Evolutionary conservation across 352 stramenopile species (phyloP), one percentile per base, ranked within the genome.

Genomic region (Globisporangium barbulae): DNA sequence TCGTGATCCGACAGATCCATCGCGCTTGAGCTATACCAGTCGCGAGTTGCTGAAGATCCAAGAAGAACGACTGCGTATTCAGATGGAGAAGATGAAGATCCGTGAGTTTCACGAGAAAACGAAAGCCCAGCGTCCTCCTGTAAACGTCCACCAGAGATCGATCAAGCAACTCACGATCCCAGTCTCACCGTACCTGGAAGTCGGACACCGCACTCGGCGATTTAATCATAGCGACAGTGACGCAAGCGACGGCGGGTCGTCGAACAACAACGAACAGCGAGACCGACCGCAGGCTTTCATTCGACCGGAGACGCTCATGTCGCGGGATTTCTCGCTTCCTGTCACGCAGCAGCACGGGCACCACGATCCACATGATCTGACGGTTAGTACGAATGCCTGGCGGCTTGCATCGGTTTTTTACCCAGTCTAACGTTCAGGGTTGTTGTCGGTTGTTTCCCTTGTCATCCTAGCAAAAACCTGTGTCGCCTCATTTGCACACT

Each of bases 111-210:
- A 93, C 54, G 85, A 89, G 59, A 81, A 83, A 31, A 85, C 76
- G 19, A 89, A 88, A 58, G 67, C 82, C 48, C 82, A 93, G 60
- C 76, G 81, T 31, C 72, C 82, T 25, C 77, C 82, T 3, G 69
- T 67, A 2, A 91, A 91, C 57, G 81, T 93, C 8, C 81, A 90
- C 54, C 81, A 91, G 70, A 76, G 85, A 28, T 91, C 82, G 10
- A 91, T 78, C 3, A 91, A 91, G 67, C 82, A 91, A 67, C 80
- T 93, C 31, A 93, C 85, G 50, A 80, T 93, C 22, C 85, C 85
- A 10, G 71, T 89, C 58, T 89, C 85, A 13, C 85, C 85, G 28
- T 76, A 82, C 52, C 74, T 93, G 35, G 62, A 80, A 28, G 80
- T 90, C 13, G 79, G 78, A n/a, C 78, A 74, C 30, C 85, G 85